Evolutionary conservation across 805 yeast species (phyloP), one percentile per base, ranked within the genome.

Genomic region (Diddensiella caesifluorescens): DNA sequence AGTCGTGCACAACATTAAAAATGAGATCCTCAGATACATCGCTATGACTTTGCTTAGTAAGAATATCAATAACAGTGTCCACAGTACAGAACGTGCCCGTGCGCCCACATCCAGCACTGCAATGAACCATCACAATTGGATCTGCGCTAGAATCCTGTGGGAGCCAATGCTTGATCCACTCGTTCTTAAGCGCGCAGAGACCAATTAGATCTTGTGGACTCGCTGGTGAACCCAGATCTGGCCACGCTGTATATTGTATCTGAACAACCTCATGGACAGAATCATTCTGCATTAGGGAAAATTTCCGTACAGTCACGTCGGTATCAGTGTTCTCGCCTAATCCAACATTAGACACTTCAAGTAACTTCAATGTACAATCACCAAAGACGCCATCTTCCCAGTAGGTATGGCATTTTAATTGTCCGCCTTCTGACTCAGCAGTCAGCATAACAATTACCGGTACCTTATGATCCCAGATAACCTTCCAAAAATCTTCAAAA

Each of bases 31-130:
- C 61, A 16, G 35, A 19, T 13, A 30, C 16, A 6, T 4, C 57
- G 52, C 12, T 58, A 44, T 62, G 49, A 54, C 54, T 61, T 26
- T 6, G 41, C 42, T 2, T 31, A 38, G n/a, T 36, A 53, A 64
- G 63, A 23, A 68, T 61, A 48, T 72, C 74, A 9, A 71, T 61
- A 9, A 62, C 52, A 34, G 61, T 49, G 54, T 69, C 60, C 50
- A 64, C 51, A 30, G 71, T 45, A 52, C 68, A 83, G 57, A 84
- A 81, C 2, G 95, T 84, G 2, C 98, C 98, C 0, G 97, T 90
- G 45, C 98, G 72, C 6, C 98, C 98, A 62, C 96, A 90, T 0
- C 98, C 98, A 2, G 97, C 97, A 10, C 95, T 83, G 61, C 98
- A 90, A 64, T 90, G 97, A 30, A 83, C 86, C 33, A 87, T 56